Base-by-base conservation (phyloP, 495 filamentous ascomycete species). In the Penicillium chermesinum region DNA sequence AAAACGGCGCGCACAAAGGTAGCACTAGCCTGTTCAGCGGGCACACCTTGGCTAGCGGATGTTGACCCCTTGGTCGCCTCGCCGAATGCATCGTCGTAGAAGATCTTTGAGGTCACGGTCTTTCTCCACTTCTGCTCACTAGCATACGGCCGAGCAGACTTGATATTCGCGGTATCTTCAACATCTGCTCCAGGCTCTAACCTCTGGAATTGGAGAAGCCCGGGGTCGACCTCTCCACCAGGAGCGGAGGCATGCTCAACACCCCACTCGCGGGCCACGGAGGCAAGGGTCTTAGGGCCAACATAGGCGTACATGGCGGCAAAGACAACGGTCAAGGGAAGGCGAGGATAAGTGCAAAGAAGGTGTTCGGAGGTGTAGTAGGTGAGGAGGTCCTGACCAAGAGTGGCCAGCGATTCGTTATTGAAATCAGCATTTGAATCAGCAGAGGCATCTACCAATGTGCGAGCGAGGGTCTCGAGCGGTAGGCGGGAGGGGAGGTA, bases 221-320 rank as follows among this genome's bases (percentile, higher is more conserved):
- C 94, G 1, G 91, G 86, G 65, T 98, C 91, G 45, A 97, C 91
- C 67, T 97, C 88, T 38, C 79, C 84, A 16, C 89, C 91, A 1
- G 93, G 91, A 27, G 78, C 81, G 7, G 87, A 85, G 13, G 87
- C 93, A 32, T 71, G 57, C 57, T 97, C 91, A 13, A 96, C 80
- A 67, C 94, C 93, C 91, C 93, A 98, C 67, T 90, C 87, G 27
- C 74, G 69, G 0, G 85, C 77, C 49, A 96, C 77, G 1, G 79
- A 69, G 19, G 79, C 68, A 16, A 97, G 78, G 0, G 89, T 77
- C 44, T 79, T 77, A 6, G 77, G 72, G 2, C 93, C 91, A 38
- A 81, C 77, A 65, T 88, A 96, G 18, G 88, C 89, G 55, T 80
- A 82, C 75, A 91, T 82, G 16, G 91, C 87, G 25, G 88, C 79